phyloP scores from a whole-genome alignment of 2,329 filamentous ascomycete species.

The Lasiodiplodia theobromae region DNA sequence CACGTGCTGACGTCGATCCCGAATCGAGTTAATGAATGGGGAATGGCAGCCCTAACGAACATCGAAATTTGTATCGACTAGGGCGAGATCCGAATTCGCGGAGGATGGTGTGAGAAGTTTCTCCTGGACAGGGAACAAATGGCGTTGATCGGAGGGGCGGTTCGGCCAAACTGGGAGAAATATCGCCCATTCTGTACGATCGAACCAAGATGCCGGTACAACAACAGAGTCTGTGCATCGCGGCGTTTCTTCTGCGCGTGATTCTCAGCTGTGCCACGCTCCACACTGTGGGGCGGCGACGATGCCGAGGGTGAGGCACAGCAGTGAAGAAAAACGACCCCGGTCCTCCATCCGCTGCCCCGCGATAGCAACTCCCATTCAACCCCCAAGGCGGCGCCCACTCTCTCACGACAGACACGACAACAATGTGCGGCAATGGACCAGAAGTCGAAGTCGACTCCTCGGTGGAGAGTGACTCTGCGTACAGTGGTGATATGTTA shows the following conservation, averaged over 20 bases:
- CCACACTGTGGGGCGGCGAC: background rate
- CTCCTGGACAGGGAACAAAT: background rate
- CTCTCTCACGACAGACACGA: background rate
- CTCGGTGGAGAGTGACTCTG: background rate
- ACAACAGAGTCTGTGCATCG: background rate
- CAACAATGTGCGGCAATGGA: background rate
- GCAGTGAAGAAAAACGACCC: background rate
- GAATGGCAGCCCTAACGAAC: background rate
- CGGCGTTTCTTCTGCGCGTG: background rate
- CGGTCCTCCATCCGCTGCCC: background rate
- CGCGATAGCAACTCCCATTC: background rate
- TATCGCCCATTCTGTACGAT: background rate
- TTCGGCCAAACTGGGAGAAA: background rate
- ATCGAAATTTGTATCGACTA: background rate
- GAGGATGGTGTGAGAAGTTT: background rate
- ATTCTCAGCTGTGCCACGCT: background rate
- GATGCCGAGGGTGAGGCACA: background rate
- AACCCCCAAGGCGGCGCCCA: background rate
- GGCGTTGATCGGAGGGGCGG: background rate
- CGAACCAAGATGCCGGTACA: background rate
- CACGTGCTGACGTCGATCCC: background rate
- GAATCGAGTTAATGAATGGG: background rate
- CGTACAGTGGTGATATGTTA: slow-evolving; percentile 1
- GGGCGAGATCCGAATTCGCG: background rate
- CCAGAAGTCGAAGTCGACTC: slow-evolving; percentile 2